Conservation (phyloP, 306 rosid species). For the Rosa multiflora region DNA sequence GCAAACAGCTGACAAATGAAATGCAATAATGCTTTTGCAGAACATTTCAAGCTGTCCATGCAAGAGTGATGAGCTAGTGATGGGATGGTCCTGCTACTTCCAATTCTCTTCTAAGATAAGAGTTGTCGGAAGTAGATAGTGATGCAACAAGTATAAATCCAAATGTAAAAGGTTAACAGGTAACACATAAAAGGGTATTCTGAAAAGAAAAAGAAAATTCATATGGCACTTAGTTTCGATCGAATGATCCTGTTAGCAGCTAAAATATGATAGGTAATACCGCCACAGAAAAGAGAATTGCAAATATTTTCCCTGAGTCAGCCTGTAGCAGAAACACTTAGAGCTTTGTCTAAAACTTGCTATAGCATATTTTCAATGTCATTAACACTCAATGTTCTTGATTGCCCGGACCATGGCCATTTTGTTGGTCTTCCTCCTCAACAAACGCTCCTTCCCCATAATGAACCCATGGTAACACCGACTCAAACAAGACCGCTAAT, state of each 20-base stretch:
- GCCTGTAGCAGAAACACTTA: not conserved
- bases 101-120: not conserved
- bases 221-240: not conserved
- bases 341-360: not conserved
- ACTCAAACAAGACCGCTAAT: constrained; percentile 80
- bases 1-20: constrained; percentile 1
- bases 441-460: constrained; percentile 50
- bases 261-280: not conserved
- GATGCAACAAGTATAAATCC: not conserved
- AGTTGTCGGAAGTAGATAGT: not conserved
- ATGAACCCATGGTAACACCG: constrained; percentile 91
- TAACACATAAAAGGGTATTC: not conserved
- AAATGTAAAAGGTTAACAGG: not conserved
- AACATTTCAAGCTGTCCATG: not conserved
- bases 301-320: not conserved
- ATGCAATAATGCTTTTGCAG: not conserved
- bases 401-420: constrained; percentile 46
- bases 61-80: not conserved
- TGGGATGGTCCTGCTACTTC: constrained; percentile 3
- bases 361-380: not conserved
- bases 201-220: not conserved
- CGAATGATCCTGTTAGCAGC: not conserved
- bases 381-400: constrained; percentile 22
- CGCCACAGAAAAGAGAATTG: not conserved
- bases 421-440: constrained; percentile 42